A percentile compares a stretch with the other conserved stretches of the same genome.
Evolutionary conservation across 305 asterid species (phyloP).

Genomic region (Nicotiana rustica): DNA sequence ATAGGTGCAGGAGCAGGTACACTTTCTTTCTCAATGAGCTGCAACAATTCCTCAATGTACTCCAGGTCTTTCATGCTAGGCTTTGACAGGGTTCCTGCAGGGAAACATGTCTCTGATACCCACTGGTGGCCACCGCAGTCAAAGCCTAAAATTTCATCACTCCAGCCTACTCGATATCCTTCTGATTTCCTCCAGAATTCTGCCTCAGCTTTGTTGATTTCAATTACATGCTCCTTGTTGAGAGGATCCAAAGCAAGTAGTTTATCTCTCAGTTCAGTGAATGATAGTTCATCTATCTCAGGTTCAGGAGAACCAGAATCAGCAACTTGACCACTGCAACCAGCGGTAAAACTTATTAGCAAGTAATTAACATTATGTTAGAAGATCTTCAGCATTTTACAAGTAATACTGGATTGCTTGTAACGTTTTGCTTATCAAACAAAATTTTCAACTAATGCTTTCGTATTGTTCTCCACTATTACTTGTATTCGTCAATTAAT

Average conservation of each 20-base stretch:
- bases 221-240: constrained; percentile 74
- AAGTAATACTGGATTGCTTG: not conserved
- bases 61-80: constrained; percentile 91
- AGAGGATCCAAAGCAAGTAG: constrained; percentile 87
- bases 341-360: constrained; percentile 30
- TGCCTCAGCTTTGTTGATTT: constrained; percentile 91
- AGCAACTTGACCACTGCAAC: constrained; percentile 59
- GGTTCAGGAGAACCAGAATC: constrained; percentile 49
- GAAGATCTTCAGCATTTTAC: not conserved
- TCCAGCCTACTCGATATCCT: constrained; percentile 98
- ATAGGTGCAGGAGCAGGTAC: constrained; percentile 98
- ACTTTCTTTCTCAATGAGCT: constrained; percentile 75
- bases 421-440: not conserved
- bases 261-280: constrained; percentile 93
- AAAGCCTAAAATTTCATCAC: constrained; percentile 95
- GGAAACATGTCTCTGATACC: constrained; percentile 97
- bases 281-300: constrained; percentile 73
- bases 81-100: constrained; percentile 87
- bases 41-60: constrained; percentile 74
- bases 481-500: constrained; percentile 3
- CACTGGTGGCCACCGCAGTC: constrained; percentile 99
- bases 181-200: constrained; percentile 94
- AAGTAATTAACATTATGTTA: not conserved
- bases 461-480: not conserved
- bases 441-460: not conserved